Evolutionary conservation across 23 red algal genomes (phyloP), one percentile per base, ranked within the genome.

Genomic region (Rhodosorus marinus): DNA sequence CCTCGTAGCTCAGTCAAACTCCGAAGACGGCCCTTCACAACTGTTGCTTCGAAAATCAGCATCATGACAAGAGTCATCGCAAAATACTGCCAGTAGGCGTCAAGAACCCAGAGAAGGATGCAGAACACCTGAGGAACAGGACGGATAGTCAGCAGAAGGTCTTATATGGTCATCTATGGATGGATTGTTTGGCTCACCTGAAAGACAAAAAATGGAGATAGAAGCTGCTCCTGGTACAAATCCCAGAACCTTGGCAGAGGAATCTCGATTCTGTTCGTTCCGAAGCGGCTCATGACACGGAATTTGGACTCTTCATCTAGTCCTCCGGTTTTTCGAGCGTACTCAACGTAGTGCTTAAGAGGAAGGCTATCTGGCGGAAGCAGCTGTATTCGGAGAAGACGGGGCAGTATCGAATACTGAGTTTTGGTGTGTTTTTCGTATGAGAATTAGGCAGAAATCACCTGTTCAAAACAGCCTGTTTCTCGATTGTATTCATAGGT

Each of bases 151-250:
- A 82, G 48, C 20, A 94, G 56, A 52, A 64, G 74, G 40, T 94
- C 76, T n/a, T 79, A 72, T n/a, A n/a, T n/a, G n/a, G n/a, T n/a
- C n/a, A n/a, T n/a, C n/a, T n/a, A n/a, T n/a, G n/a, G n/a, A n/a
- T n/a, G n/a, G n/a, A n/a, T n/a, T n/a, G n/a, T n/a, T n/a, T n/a
- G n/a, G n/a, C n/a, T n/a, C n/a, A n/a, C n/a, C 47, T 94, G 90
- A 62, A 98, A 98, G 33, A 82, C 72, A 43, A 98, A 98, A 40
- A 98, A 84, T 4, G 90, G 90, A 4, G 78, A 73, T 32, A 84
- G 45, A 17, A 98, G 59, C 54, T 72, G 76, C 49, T 98, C 79
- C 17, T 74, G 68, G 58, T 85, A 98, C 0, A 98, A 56, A 21
- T 98, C 90, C 25, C 57, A 64, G 61, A 98, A 98, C 15, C 55